Evolutionary conservation across 1,284 basidiomycete species (phyloP).

Genomic region (Salmacisia buchloeana): DNA sequence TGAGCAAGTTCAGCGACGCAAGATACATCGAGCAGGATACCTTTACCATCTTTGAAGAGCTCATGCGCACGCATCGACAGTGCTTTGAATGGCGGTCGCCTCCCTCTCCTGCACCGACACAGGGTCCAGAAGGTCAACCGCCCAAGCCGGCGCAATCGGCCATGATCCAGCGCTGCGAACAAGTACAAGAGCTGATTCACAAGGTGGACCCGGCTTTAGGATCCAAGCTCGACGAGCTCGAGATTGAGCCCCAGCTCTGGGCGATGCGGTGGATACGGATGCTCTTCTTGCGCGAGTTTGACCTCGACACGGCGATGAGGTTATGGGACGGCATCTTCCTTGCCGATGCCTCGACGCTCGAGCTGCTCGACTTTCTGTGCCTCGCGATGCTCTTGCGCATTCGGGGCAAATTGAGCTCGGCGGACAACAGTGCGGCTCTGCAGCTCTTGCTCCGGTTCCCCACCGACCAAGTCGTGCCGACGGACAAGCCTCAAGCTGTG

Average conservation of each 20-base stretch:
- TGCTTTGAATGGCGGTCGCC: constrained; percentile 38
- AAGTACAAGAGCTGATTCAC: constrained; percentile 17
- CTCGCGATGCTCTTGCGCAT: constrained; percentile 43
- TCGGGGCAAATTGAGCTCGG: constrained; percentile 33
- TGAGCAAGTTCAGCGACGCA: constrained; percentile 21
- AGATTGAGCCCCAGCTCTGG: constrained; percentile 43
- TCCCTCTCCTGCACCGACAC: not conserved
- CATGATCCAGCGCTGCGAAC: constrained; percentile 25
- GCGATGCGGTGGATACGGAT: constrained; percentile 44
- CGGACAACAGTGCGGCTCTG: constrained; percentile 33
- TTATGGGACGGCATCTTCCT: constrained; percentile 46
- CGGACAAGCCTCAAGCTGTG: not conserved
- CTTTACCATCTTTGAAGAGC: constrained; percentile 28
- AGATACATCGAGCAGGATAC: constrained; percentile 38
- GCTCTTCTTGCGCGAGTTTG: constrained; percentile 40
- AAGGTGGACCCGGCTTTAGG: constrained; percentile 30
- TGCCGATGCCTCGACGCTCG: constrained; percentile 20
- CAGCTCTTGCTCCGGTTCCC: constrained; percentile 35
- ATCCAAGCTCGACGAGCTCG: constrained; percentile 32
- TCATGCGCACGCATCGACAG: constrained; percentile 32
- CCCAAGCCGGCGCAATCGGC: constrained; percentile 16
- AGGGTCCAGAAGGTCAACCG: constrained; percentile 8
- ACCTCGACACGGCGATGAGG: constrained; percentile 25
- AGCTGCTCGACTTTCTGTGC: constrained; percentile 40
- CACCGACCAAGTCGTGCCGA: not conserved